phyloP scores from a whole-genome alignment of 768 basidiomycete genomes.

The Lactifluus subvellereus region DNA sequence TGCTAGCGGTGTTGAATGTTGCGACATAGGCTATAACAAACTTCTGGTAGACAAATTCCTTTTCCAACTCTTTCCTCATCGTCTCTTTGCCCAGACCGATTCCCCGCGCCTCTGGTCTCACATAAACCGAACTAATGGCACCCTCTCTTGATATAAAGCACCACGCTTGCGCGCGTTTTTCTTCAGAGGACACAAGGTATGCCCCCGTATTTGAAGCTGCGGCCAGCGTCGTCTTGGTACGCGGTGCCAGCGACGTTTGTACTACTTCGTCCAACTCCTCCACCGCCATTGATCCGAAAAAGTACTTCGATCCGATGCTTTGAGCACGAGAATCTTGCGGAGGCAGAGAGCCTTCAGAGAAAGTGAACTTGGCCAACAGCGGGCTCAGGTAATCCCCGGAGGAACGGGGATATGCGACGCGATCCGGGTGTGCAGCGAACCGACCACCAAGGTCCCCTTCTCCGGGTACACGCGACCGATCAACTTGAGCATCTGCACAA shows the following conservation, averaged over 20 bases:
- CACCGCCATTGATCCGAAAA: not conserved
- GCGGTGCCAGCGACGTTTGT: not conserved
- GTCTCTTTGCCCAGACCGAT: constrained; percentile 9
- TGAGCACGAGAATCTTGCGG: not conserved
- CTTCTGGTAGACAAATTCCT: not conserved
- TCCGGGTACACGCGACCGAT: not conserved
- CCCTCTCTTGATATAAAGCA: constrained; percentile 13
- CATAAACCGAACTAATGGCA: constrained; percentile 12
- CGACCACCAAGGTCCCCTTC: not conserved
- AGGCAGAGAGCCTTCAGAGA: not conserved
- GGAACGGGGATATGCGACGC: not conserved
- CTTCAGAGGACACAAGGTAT: constrained; percentile 2
- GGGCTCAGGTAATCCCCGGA: not conserved
- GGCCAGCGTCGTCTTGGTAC: not conserved
- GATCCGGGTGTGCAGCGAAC: not conserved
- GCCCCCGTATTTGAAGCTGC: constrained; percentile 1
- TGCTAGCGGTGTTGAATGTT: not conserved
- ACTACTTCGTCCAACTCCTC: not conserved
- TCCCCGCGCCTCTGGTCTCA: constrained; percentile 11
- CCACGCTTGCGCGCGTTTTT: constrained; percentile 7
- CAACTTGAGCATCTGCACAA: not conserved
- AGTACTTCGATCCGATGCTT: not conserved
- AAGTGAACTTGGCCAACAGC: not conserved
- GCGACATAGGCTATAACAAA: not conserved
- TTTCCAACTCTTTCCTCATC: constrained; percentile 7